Conservation (phyloP, 2,329 filamentous ascomycete species). For the Dothiorella sarmentorum region DNA sequence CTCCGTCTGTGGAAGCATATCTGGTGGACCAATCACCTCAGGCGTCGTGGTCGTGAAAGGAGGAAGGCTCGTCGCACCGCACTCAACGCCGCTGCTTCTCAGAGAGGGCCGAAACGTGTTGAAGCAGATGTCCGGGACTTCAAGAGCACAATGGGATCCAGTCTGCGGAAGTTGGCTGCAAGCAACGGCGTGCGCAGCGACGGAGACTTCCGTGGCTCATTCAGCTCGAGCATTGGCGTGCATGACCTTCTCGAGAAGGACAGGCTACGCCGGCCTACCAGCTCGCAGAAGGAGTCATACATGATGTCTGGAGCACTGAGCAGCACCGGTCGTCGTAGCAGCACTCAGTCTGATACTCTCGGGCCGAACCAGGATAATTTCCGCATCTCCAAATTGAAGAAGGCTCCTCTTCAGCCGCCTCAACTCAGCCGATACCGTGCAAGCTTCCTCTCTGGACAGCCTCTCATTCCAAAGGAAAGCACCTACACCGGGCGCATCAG, state of each 20-base stretch:
- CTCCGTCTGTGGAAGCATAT: constrained; percentile 5
- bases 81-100: background rate
- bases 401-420: constrained; percentile 1
- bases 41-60: constrained; percentile 15
- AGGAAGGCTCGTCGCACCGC: constrained; percentile 9
- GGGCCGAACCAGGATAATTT: background rate
- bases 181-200: background rate
- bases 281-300: background rate
- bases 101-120: background rate
- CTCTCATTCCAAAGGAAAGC: constrained; percentile 15
- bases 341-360: background rate
- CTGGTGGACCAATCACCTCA: constrained; percentile 1
- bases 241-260: constrained; percentile 5
- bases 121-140: constrained; percentile 8
- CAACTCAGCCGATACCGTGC: constrained; percentile 5
- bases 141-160: constrained; percentile 2
- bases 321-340: background rate
- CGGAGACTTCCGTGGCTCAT: background rate
- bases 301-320: constrained; percentile 8
- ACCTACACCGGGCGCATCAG: constrained; percentile 33
- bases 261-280: background rate
- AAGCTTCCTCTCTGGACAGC: constrained; percentile 7
- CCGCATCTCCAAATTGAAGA: constrained; percentile 1
- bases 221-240: constrained; percentile 11
- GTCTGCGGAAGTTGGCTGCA: background rate